Evolutionary conservation across 2,329 filamentous ascomycete genomes (phyloP), one percentile per base, ranked within the genome.

Genomic region (Fusarium musae): DNA sequence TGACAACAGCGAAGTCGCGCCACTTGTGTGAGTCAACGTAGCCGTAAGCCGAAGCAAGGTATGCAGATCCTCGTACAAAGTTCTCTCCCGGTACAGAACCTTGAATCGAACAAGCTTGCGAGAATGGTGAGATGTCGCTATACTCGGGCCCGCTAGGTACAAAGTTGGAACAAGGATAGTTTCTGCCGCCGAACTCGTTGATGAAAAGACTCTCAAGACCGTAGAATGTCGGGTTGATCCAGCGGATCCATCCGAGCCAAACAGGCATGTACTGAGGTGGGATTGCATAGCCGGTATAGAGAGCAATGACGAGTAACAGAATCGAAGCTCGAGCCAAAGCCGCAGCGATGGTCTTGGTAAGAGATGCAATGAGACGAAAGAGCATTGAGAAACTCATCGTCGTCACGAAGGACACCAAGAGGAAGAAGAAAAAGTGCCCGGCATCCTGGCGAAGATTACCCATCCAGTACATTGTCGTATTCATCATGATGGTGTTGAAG

Each of bases 301-400:
- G 86, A 66, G 88, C 83, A 11, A 90, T 72, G 0, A 67, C 66
- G 0, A 78, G 72, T 0, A 79, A 44, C 10, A 79, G 44, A 7
- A 79, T 72, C 13, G 77, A 75, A 0, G 77, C 73, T 6, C 77
- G 75, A 28, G 75, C 77, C 9, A 79, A 42, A 12, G 77, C 78
- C 12, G 78, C 77, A 4, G 74, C 74, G 13, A 78, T 69, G 0
- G 75, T 75, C 43, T 73, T 79, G 5, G 77, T 78, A 5, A 78
- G 66, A 11, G 75, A 78, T 2, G 75, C 76, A 21, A 80, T 77
- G 10, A 78, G 77, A 42, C 80, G 78, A 79, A 92, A 92, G 60
- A 92, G 47, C 85, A 91, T 91, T 37, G 88, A 91, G 89, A 92
- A 91, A 58, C 86, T 86, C 70, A 92, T 77, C 0, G 88, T 91